Base-by-base conservation (phyloP, 257 asterid species). In the Penstemon barbatus region DNA sequence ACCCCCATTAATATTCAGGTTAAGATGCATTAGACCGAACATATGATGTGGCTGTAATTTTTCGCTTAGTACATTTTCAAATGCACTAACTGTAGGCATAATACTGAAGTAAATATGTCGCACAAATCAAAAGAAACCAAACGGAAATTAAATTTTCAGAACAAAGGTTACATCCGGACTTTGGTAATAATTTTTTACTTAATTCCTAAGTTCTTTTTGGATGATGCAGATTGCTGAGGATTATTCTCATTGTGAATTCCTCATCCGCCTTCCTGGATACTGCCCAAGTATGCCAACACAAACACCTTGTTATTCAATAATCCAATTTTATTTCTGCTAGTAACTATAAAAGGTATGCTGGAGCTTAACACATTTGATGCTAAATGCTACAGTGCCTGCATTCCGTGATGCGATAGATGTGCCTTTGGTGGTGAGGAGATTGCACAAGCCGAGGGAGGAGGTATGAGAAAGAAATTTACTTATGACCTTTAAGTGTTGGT, bases 241-340 rank as follows among this genome's bases (percentile, higher is more conserved):
- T 75, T 94, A 94, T 83, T 94, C 99, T 3, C 96, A 91, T 64
- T 94, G 97, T 78, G 99, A 94, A 80, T 91, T 87, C 78, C 96
- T 91, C 63, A 89, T 94, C 75, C 97, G 99, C 50, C 95, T 94
- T 38, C 99, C 97, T 40, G 97, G 99, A 77, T 94, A 88, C 82
- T 94, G 97, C 79, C 99, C 99, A 81, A 94, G 99, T 94, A 91
- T 61, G 81, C 65, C 40, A 66, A 46, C 69, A 36, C 7, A 3
- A 60, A 60, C 69, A 44, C 48, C 49, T 43, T 6, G 42, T 57
- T 42, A 11, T 49, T 70, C 41, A 42, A 54, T 39, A 50, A 59
- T 61, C 53, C 8, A 38, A 54, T 48, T 37, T 45, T 37, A 18
- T 37, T 53, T 57, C 43, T 10, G 41, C 55, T 25, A 45, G 44